phyloP scores from a whole-genome alignment of 2,329 filamentous ascomycete genomes.

The Pyricularia sp. region DNA sequence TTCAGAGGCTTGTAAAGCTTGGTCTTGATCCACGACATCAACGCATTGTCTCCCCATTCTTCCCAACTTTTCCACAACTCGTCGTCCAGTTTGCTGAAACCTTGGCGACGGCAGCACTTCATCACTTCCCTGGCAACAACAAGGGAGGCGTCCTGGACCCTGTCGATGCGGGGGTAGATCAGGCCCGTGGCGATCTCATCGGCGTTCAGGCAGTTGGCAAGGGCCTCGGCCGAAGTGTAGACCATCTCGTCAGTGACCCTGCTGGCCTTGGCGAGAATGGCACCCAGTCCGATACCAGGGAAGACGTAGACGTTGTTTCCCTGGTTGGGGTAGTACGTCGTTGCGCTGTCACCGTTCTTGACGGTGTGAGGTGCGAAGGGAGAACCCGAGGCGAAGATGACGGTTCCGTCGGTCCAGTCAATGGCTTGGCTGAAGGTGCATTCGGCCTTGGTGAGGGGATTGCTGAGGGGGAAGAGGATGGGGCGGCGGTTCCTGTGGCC shows the following conservation, averaged over 20 bases:
- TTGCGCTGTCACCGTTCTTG: slow-evolving; percentile 43
- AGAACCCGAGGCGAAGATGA: slow-evolving; percentile 88
- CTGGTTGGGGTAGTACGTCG: slow-evolving; percentile 66
- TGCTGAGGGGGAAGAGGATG: slow-evolving; percentile 92
- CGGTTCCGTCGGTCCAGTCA: slow-evolving; percentile 78
- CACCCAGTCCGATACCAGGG: slow-evolving; percentile 86
- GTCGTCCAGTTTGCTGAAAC: slow-evolving; percentile 57
- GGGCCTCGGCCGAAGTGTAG: slow-evolving; percentile 76
- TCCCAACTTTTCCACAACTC: slow-evolving; percentile 60
- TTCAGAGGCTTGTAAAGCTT: slow-evolving; percentile 43
- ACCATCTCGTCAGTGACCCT: slow-evolving; percentile 92
- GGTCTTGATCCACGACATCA: slow-evolving; percentile 47
- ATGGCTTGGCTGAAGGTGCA: slow-evolving; percentile 94
- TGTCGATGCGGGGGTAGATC: slow-evolving; percentile 82
- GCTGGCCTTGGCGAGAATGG: slow-evolving; percentile 80
- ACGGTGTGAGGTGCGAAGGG: slow-evolving; percentile 67
- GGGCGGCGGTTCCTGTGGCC: slow-evolving; percentile 59
- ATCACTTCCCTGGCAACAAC: slow-evolving; percentile 84
- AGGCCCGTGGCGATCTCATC: slow-evolving; percentile 74
- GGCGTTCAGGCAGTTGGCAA: slow-evolving; percentile 63
- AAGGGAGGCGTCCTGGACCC: slow-evolving; percentile 82
- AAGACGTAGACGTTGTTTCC: slow-evolving; percentile 91
- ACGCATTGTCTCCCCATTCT: slow-evolving; percentile 53
- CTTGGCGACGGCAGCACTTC: slow-evolving; percentile 73
- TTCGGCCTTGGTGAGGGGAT: slow-evolving; percentile 92